Base-by-base conservation (phyloP, 805 yeast genomes). In the Metschnikowia similis region DNA sequence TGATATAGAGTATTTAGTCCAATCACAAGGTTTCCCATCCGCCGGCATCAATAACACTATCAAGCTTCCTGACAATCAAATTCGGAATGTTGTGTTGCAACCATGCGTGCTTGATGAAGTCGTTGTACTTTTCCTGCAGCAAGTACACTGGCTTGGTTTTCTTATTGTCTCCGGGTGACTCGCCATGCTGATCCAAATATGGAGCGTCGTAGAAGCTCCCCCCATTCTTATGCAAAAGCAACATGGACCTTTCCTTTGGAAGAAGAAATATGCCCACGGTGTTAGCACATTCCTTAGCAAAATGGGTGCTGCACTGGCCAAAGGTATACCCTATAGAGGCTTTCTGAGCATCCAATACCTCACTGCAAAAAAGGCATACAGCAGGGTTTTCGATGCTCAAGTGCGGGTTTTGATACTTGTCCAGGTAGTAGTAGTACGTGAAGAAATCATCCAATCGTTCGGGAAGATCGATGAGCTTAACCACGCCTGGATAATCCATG, bases 1-100 rank as follows among this genome's bases (percentile, higher is more conserved):
- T 14, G 17, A 7, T 26, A 17, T 14, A 30, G 16, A 38, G 29
- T 37, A n/a, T 17, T 14, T 39, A 26, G 31, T 30, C 29, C 7
- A n/a, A 40, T 64, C 70, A 89, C 53, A 87, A 70, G 1, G 94
- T 87, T 58, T 87, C 94, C 99, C 99, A 92, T 0, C 99, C 99
- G 8, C 99, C 99, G 35, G 85, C 81, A 65, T 92, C 98, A 32
- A 85, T 67, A 7, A 79, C 80, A 36, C 85, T 82, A 58, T 92
- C 98, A 13, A 92, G 75, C 56, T 83, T 83, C 54, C 98, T 75
- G 1, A 89, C 90, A 32, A 91, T 83, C 41, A 77, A 74, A 57
- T 88, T 89, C 4, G 89, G 85, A 2, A 89, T 72, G 61, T 87
- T 87, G 61, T 89, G 91, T 49, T 81, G 84, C 16, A 91, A 71